Percentiles rank a stretch among this genome's conserved stretches.
These are phyloP conservation scores for Macrolepiota dolichaula DNA, from an alignment of 768 basidiomycete genomes.

Conservation along the genomic window DNA sequence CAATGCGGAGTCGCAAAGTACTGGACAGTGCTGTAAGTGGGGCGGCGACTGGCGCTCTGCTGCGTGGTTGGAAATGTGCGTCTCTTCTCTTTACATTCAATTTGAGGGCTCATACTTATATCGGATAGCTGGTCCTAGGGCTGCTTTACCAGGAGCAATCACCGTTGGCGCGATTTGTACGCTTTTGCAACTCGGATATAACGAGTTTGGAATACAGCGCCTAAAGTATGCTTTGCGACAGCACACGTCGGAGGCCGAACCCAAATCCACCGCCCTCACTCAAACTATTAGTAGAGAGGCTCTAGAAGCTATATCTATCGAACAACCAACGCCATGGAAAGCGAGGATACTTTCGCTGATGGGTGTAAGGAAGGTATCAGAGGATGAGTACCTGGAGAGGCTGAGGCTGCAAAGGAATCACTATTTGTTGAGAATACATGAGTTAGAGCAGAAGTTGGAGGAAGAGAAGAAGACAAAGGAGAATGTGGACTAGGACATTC, in stretches of 20 bases:
- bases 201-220: constrained; percentile 61
- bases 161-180: constrained; percentile 59
- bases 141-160: constrained; percentile 54
- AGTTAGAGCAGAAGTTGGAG: constrained; percentile 45
- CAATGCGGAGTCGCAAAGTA: constrained; percentile 51
- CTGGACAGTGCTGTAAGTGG: constrained; percentile 77
- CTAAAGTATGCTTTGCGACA: constrained; percentile 49
- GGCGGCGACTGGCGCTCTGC: constrained; percentile 58
- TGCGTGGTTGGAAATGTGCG: constrained; percentile 57
- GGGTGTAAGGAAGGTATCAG: constrained; percentile 56
- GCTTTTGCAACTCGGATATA: constrained; percentile 64
- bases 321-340: constrained; percentile 6
- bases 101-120: constrained; percentile 3
- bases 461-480: constrained; percentile 27
- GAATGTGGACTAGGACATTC: background rate
- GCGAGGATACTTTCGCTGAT: constrained; percentile 34
- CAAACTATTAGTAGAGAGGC: background rate
- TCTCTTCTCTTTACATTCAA: constrained; percentile 8
- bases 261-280: constrained; percentile 10
- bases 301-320: background rate
- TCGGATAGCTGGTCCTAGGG: constrained; percentile 56
- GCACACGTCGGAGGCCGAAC: constrained; percentile 19
- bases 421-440: constrained; percentile 53
- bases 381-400: constrained; percentile 68
- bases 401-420: constrained; percentile 55